Evolutionary conservation across 2,329 filamentous ascomycete genomes (phyloP), one percentile per base, ranked within the genome.

Genomic region (Colletotrichum tabaci): DNA sequence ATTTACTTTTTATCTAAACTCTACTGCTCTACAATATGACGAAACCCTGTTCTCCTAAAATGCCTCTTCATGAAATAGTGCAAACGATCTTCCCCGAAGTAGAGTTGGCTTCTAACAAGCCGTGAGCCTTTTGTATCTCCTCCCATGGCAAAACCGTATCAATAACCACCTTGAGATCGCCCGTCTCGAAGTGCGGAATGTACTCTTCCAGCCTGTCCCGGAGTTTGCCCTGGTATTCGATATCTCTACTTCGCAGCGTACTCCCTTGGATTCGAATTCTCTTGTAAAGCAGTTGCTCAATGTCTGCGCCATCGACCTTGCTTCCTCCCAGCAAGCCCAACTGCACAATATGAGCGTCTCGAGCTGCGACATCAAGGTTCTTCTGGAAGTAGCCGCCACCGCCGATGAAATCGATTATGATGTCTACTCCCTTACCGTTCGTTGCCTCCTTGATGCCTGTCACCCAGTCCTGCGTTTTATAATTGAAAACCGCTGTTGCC

Each of bases 331-430:
- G 86, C 9, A 91, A 81, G 1, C 91, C 95, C 30, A 98, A 82
- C 74, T 91, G 84, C 38, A 97, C 94, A 74, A 98, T 93, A 15
- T 88, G 87, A 1, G 89, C 93, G 79, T 98, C 96, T 52, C 84
- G 86, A 0, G 94, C 95, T 1, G 93, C 90, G 9, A 89, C 92
- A 40, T 93, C 87, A 44, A 98, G 81, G 80, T 98, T 97, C 73
- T 90, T 87, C 77, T 92, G 89, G 79, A 98, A 97, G 81, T 97
- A 96, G 53, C 84, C 85, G 18, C 90, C 85, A 18, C 90, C 92
- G 13, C 94, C 95, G 44, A 98, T 86, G 80, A 94, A 98, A 80
- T 98, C 96, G 44, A 98, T 87, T 52, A 98, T 93, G 68, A 96
- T 84, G 79, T 98, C 94, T 1, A 96, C 94, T 23, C 95, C 96